phyloP scores from a whole-genome alignment of 345 rosid genomes.

The Excoecaria agallocha region DNA sequence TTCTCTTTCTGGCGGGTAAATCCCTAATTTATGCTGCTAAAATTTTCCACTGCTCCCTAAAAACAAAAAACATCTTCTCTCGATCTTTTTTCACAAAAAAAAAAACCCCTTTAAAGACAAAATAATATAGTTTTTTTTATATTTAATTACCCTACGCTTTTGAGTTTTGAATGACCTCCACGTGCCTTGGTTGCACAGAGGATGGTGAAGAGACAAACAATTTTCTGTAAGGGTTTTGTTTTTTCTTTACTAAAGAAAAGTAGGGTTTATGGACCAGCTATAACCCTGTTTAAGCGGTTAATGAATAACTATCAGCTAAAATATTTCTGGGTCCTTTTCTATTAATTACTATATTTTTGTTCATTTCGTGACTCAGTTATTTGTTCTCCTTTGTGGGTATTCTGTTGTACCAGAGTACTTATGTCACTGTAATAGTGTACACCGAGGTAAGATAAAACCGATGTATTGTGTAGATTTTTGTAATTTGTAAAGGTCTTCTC shows the following conservation, averaged over 20 bases:
- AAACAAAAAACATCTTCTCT: constrained; percentile 34
- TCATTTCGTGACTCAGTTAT: constrained; percentile 21
- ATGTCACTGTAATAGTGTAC: constrained; percentile 7
- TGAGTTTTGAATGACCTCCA: constrained; percentile 16
- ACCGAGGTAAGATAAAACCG: constrained; percentile 2
- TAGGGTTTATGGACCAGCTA: constrained; percentile 22
- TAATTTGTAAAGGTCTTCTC: constrained; percentile 9
- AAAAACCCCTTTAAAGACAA: constrained; percentile 26
- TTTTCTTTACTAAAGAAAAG: constrained; percentile 32
- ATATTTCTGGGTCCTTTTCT: constrained; percentile 32
- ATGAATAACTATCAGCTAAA: constrained; percentile 24
- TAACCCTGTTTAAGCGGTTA: constrained; percentile 18
- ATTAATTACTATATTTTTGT: constrained; percentile 24
- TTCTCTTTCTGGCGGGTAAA: constrained; percentile 57
- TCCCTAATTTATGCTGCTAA: constrained; percentile 18
- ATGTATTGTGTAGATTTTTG: constrained; percentile 10
- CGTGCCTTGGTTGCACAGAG: constrained; percentile 22
- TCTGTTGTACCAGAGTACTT: constrained; percentile 9
- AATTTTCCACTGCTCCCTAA: neutral
- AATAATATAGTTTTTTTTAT: constrained; percentile 1
- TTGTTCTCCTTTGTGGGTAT: constrained; percentile 11
- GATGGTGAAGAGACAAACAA: constrained; percentile 21
- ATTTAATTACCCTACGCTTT: constrained; percentile 11
- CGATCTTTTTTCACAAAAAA: constrained; percentile 24
- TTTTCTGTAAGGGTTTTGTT: constrained; percentile 23